Conservation (phyloP, 441 rosid species). For the Gossypium schwendimanii region DNA sequence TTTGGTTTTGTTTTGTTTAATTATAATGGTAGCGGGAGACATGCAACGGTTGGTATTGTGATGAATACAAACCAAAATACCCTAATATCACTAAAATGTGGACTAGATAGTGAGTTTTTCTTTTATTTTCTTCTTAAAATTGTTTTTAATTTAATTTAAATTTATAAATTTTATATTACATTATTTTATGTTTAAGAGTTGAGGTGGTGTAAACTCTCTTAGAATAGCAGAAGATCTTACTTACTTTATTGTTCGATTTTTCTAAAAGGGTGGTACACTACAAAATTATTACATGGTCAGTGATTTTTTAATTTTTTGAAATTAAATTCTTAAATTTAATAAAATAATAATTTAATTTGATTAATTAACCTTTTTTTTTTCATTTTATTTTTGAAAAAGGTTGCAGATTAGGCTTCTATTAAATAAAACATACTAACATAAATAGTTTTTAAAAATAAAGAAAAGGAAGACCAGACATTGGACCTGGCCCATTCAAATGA, state of each 20-base stretch:
- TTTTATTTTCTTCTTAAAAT: not conserved
- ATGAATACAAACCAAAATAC: not conserved
- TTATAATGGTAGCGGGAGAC: not conserved
- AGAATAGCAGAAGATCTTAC: constrained; percentile 42
- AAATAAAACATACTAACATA: no score
- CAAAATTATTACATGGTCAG: constrained; percentile 70
- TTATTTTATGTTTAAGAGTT: constrained; percentile 36
- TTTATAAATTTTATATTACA: not conserved
- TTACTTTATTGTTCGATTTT: constrained; percentile 33
- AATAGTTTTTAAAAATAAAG: no score
- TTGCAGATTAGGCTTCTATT: no score
- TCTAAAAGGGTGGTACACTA: constrained; percentile 43
- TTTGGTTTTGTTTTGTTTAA: not conserved
- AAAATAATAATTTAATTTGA: not conserved
- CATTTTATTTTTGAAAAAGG: no score
- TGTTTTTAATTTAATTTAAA: not conserved
- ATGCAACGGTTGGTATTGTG: not conserved
- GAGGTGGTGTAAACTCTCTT: constrained; percentile 49
- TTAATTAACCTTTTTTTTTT: not conserved
- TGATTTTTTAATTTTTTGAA: not conserved
- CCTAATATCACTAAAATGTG: not conserved
- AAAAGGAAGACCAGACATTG: no score
- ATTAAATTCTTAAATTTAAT: not conserved
- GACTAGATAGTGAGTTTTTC: not conserved
- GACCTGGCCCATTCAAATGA: no score